These are phyloP conservation scores for Trypanosoma scelopori DNA, from an alignment of 208 protist species.

Conservation along the genomic window DNA sequence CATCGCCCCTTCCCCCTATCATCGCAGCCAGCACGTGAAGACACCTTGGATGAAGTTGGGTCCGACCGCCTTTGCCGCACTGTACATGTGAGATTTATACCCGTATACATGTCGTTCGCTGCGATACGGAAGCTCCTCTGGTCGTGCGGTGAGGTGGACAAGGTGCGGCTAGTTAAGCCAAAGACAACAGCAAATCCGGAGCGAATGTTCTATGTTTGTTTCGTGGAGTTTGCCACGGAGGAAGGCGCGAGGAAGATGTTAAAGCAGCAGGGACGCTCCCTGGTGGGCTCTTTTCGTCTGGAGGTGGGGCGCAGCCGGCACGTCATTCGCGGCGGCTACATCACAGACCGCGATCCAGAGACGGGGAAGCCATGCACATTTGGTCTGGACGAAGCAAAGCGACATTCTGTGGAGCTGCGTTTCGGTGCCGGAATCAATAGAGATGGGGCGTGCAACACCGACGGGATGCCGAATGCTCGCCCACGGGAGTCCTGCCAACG, in stretches of 20 bases:
- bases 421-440: not conserved
- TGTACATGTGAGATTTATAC: conserved; percentile 38
- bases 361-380: conserved; percentile 50
- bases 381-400: conserved; percentile 25
- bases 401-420: conserved; percentile 14
- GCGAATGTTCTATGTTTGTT: conserved; percentile 37
- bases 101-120: conserved; percentile 21
- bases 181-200: conserved; percentile 16
- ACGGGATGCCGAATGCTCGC: no score
- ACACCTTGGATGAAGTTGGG: not conserved
- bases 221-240: conserved; percentile 46
- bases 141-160: conserved; percentile 33
- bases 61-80: conserved; percentile 27
- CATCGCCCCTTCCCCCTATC: no score
- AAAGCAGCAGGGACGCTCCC: conserved; percentile 15
- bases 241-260: conserved; percentile 17
- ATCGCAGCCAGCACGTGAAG: not conserved
- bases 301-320: conserved; percentile 27
- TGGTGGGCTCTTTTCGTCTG: conserved; percentile 24
- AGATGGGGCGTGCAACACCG: no score
- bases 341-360: conserved; percentile 31
- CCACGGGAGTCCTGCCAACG: no score
- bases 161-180: conserved; percentile 40
- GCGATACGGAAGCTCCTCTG: conserved; percentile 35
- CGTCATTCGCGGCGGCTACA: conserved; percentile 36